These are phyloP conservation scores for Cylindrodendrum hubeiense DNA, from an alignment of 2,329 filamentous ascomycete species.

Conservation along the genomic window DNA sequence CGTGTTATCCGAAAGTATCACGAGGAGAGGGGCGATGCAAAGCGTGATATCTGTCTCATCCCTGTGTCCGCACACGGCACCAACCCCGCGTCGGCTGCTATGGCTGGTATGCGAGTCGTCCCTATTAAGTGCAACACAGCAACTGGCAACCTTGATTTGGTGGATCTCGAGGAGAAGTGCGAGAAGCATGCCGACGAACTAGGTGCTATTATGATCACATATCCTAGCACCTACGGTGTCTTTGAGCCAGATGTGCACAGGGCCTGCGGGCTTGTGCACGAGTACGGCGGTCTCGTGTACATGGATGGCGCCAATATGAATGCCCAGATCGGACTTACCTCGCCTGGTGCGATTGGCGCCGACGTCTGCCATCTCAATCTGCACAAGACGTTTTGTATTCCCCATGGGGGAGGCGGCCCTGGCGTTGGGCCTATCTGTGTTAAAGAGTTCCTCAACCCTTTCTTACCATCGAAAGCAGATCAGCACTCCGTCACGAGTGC, in stretches of 20 bases:
- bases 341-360: slow-evolving; percentile 93
- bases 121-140: slow-evolving; percentile 89
- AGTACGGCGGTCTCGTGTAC: slow-evolving; percentile 92
- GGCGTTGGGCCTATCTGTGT: slow-evolving; percentile 73
- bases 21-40: slow-evolving; percentile 58
- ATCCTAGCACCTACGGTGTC: slow-evolving; percentile 94
- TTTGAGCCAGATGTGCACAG: slow-evolving; percentile 92
- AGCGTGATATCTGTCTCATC: slow-evolving; percentile 92
- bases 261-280: slow-evolving; percentile 87
- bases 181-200: slow-evolving; percentile 88
- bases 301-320: slow-evolving; percentile 99
- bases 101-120: slow-evolving; percentile 96
- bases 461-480: neutral
- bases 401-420: slow-evolving; percentile 93
- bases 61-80: slow-evolving; percentile 96
- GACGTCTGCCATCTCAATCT: slow-evolving; percentile 98
- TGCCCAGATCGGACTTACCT: slow-evolving; percentile 95
- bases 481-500: neutral
- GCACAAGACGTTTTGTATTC: slow-evolving; percentile 99
- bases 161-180: slow-evolving; percentile 88
- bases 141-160: slow-evolving; percentile 91
- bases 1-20: slow-evolving; percentile 89
- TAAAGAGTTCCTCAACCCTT: neutral
- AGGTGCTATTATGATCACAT: slow-evolving; percentile 96
- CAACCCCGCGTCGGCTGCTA: slow-evolving; percentile 93